Conservation (phyloP, 73 alveolate species). For the Tetrahymena thermophila region DNA sequence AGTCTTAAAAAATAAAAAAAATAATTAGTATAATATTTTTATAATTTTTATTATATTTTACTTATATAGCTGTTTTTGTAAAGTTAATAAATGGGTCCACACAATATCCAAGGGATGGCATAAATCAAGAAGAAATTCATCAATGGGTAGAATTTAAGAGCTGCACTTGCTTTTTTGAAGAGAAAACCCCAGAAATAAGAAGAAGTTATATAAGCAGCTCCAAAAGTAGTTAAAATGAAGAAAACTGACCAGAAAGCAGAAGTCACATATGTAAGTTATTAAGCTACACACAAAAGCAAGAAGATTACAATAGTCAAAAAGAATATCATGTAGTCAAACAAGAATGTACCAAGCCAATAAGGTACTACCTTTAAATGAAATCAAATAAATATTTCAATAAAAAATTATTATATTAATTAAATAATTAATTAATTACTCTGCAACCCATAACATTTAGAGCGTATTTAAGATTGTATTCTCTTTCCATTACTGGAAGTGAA, state of each 20-base stretch:
- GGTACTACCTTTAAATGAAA: background rate
- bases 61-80: background rate
- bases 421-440: background rate
- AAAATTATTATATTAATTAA: background rate
- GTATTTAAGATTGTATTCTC: slow-evolving; percentile 27
- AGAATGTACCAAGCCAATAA: slow-evolving; percentile 19
- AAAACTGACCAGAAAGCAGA: slow-evolving; percentile 3
- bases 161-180: slow-evolving; percentile 13
- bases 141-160: slow-evolving; percentile 27
- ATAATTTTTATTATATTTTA: background rate
- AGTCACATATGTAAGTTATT: background rate
- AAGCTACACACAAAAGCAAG: background rate
- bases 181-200: slow-evolving; percentile 40
- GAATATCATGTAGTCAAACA: slow-evolving; percentile 7
- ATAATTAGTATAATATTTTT: no score
- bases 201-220: slow-evolving; percentile 11
- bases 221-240: slow-evolving; percentile 5
- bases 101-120: slow-evolving; percentile 5
- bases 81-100: background rate
- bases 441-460: slow-evolving; percentile 40
- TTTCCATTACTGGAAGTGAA: slow-evolving; percentile 23
- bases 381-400: background rate
- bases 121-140: slow-evolving; percentile 25
- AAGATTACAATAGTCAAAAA: background rate
- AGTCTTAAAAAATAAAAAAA: background rate